Evolutionary conservation across 2,329 filamentous ascomycete species (phyloP), one percentile per base, ranked within the genome.

Genomic region (Coniochaeta pulveracea): DNA sequence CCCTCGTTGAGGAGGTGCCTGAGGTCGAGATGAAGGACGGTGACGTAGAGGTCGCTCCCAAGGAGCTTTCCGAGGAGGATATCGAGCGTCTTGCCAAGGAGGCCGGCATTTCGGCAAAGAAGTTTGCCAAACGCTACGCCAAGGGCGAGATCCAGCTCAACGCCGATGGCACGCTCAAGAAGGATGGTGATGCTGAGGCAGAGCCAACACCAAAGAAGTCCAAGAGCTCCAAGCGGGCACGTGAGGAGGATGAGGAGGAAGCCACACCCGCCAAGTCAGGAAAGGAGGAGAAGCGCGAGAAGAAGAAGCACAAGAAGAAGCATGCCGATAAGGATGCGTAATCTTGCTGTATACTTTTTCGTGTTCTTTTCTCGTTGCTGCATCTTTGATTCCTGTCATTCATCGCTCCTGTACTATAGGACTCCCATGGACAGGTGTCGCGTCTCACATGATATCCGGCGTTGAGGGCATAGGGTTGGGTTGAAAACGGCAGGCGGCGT

Each of bases 41-140:
- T 12, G 33, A 34, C 11, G 25, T 14, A 25, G 26, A 29, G 17
- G 45, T 49, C 30, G 59, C 59, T 44, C 45, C 50, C 18, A 46
- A 47, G 39, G 64, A 66, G 51, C 58, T 72, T 36, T 72, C 56
- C 42, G 74, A 66, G 50, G 67, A 58, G 39, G 70, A 75, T 40
- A 72, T 64, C 46, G 65, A 69, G 52, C 63, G 66, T 27, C 55
- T 79, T 28, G 82, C 82, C 25, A 72, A 70, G 38, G 66, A 71
- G 43, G 73, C 78, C 38, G 80, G 80, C 40, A 63, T 86, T 38
- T 81, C 77, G 6, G 71, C 82, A 34, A 75, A 74, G 62, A 80
- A 84, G 60, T 86, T 85, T 61, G 76, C 81, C 65, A 70, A 78
- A 54, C 85, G 85, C 67, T 76, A 76, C 44, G 80, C 83, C 58